Conservation (phyloP, 2,329 filamentous ascomycete species). For the Aureobasidium uvarum region DNA sequence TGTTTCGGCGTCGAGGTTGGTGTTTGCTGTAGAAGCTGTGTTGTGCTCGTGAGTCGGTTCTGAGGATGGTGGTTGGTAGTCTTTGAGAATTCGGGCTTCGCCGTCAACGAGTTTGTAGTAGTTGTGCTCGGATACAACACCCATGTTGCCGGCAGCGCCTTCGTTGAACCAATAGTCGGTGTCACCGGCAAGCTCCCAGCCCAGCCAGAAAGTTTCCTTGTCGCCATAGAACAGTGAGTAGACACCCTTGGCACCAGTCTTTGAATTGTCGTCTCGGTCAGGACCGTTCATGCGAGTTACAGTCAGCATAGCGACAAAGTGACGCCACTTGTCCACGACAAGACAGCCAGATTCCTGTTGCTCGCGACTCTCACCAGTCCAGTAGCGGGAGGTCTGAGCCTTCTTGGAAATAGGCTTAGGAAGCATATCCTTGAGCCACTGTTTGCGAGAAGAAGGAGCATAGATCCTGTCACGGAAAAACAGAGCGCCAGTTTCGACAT, state of each 20-base stretch:
- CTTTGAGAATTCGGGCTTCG: not conserved
- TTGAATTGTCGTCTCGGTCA: conserved; percentile 45
- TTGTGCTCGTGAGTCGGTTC: not conserved
- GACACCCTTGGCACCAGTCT: conserved; percentile 43
- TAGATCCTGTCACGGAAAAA: conserved; percentile 51
- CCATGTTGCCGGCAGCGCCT: conserved; percentile 42
- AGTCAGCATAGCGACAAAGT: conserved; percentile 47
- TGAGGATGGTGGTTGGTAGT: conserved; percentile 5
- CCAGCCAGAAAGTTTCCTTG: conserved; percentile 53
- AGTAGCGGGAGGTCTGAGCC: conserved; percentile 42
- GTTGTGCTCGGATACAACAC: conserved; percentile 51
- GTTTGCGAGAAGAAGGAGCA: conserved; percentile 42
- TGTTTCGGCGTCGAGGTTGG: not conserved
- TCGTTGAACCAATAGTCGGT: conserved; percentile 47
- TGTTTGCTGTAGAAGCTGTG: not conserved
- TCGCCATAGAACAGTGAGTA: conserved; percentile 45
- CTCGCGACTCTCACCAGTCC: conserved; percentile 42
- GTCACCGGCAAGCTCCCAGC: conserved; percentile 49
- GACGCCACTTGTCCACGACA: conserved; percentile 49
- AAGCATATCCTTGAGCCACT: conserved; percentile 46
- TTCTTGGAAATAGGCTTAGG: conserved; percentile 47
- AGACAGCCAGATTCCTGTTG: conserved; percentile 51
- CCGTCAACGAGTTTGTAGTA: conserved; percentile 30
- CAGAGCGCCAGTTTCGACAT: conserved; percentile 45
- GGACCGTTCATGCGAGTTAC: conserved; percentile 47